These are phyloP conservation scores for Lepiota brunneoincarnata DNA, from an alignment of 768 basidiomycete genomes.

Conservation along the genomic window DNA sequence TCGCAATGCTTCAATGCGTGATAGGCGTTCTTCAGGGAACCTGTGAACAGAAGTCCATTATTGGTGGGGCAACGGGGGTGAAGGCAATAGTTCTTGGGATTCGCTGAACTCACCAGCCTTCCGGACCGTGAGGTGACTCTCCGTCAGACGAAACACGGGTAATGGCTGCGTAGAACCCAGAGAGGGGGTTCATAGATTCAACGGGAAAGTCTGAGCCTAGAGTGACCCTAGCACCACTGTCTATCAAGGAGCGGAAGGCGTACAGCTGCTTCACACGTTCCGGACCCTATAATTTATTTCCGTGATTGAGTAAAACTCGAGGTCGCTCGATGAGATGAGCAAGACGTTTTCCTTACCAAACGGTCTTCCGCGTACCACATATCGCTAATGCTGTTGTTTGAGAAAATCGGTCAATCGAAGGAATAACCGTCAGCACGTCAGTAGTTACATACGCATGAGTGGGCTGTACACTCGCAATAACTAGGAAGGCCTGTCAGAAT, in stretches of 20 bases:
- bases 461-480: slow-evolving; percentile 89
- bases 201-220: slow-evolving; percentile 92
- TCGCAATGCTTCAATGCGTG: slow-evolving; percentile 72
- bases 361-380: slow-evolving; percentile 91
- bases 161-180: slow-evolving; percentile 86
- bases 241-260: slow-evolving; percentile 75
- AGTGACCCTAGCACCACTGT: slow-evolving; percentile 65
- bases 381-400: slow-evolving; percentile 62
- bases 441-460: slow-evolving; percentile 72
- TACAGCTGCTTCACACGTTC: slow-evolving; percentile 85
- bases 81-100: too few relatives aligned
- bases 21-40: slow-evolving; percentile 81
- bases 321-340: too few relatives aligned
- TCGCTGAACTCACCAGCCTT: slow-evolving; percentile 64
- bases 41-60: slow-evolving; percentile 30
- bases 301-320: slow-evolving; percentile 3
- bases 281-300: slow-evolving; percentile 50
- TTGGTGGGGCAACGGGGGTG: neutral
- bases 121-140: slow-evolving; percentile 75
- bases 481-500: slow-evolving; percentile 34
- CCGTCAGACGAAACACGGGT: slow-evolving; percentile 70
- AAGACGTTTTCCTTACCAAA: slow-evolving; percentile 44
- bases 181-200: slow-evolving; percentile 80
- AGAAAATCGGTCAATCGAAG: neutral
- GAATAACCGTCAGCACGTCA: neutral